Conservation (phyloP, 2,329 filamentous ascomycete genomes). For the Grosmannia serpens region DNA sequence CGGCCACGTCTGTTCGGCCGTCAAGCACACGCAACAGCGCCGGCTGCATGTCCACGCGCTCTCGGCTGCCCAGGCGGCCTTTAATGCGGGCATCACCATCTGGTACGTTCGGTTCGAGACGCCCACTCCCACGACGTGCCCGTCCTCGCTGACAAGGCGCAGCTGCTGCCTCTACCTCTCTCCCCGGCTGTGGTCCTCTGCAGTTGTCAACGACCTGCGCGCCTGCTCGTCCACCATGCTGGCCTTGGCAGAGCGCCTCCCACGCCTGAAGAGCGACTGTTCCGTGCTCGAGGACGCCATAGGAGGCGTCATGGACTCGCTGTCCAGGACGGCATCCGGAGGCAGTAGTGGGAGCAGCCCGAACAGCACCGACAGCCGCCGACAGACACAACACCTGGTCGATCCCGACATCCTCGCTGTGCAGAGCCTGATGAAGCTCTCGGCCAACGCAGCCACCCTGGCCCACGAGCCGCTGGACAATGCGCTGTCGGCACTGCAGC, state of each 20-base stretch:
- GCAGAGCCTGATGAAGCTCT: constrained; percentile 5
- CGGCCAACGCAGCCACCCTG: not conserved
- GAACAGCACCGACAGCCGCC: not conserved
- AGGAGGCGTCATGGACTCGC: constrained; percentile 30
- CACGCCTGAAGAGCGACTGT: constrained; percentile 33
- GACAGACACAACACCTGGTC: not conserved
- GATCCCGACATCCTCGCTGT: constrained; percentile 6
- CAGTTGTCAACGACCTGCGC: constrained; percentile 34
- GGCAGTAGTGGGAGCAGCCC: not conserved
- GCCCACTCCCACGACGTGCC: no score
- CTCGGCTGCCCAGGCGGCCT: constrained; percentile 29
- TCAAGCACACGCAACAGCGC: constrained; percentile 27
- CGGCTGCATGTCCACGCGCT: constrained; percentile 29
- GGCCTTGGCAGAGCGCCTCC: constrained; percentile 34
- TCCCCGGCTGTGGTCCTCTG: constrained; percentile 31
- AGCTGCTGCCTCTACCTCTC: constrained; percentile 25
- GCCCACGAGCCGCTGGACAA: not conserved
- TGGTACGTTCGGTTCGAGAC: not conserved
- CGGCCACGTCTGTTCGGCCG: constrained; percentile 28
- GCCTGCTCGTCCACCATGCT: constrained; percentile 36
- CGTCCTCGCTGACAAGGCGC: constrained; percentile 3
- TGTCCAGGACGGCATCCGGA: not conserved
- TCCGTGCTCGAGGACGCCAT: constrained; percentile 35
- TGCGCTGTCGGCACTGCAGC: not conserved
- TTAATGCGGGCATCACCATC: constrained; percentile 29